These are phyloP conservation scores for Clavispora santaluciae DNA, from an alignment of 805 yeast species.

Conservation along the genomic window DNA sequence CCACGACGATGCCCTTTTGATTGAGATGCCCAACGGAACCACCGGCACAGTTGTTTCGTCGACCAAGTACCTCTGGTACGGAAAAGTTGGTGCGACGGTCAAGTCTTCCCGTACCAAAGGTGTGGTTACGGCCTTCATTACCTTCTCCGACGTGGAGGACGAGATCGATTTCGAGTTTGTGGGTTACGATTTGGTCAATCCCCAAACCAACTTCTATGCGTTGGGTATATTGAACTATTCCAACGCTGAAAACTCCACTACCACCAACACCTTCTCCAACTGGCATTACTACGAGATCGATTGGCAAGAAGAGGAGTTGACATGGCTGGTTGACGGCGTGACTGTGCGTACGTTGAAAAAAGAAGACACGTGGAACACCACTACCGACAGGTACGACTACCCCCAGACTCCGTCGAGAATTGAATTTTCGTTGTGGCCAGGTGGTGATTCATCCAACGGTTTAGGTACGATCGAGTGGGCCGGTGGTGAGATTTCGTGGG, in stretches of 20 bases:
- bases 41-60: constrained; percentile 80
- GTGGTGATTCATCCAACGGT: constrained; percentile 52
- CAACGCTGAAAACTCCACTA: constrained; percentile 43
- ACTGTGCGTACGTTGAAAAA: constrained; percentile 60
- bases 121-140: constrained; percentile 77
- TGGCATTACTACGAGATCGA: constrained; percentile 76
- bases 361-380: constrained; percentile 57
- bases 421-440: constrained; percentile 77
- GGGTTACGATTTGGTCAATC: constrained; percentile 63
- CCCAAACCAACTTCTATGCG: constrained; percentile 77
- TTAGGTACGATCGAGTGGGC: constrained; percentile 76
- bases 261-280: constrained; percentile 55
- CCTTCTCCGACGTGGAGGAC: constrained; percentile 81
- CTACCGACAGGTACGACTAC: constrained; percentile 50
- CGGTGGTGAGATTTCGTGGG: constrained; percentile 85
- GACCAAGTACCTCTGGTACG: constrained; percentile 82
- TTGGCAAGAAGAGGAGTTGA: constrained; percentile 69
- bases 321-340: constrained; percentile 72
- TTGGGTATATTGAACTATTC: constrained; percentile 69
- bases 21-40: constrained; percentile 72
- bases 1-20: constrained; percentile 49
- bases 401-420: constrained; percentile 76
- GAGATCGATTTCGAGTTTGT: constrained; percentile 87
- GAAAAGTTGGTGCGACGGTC: constrained; percentile 63
- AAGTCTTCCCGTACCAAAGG: constrained; percentile 75